Percentiles rank a stretch among this genome's conserved stretches.
Evolutionary conservation across 768 basidiomycete species (phyloP).

Genomic region (Russula vinacea): DNA sequence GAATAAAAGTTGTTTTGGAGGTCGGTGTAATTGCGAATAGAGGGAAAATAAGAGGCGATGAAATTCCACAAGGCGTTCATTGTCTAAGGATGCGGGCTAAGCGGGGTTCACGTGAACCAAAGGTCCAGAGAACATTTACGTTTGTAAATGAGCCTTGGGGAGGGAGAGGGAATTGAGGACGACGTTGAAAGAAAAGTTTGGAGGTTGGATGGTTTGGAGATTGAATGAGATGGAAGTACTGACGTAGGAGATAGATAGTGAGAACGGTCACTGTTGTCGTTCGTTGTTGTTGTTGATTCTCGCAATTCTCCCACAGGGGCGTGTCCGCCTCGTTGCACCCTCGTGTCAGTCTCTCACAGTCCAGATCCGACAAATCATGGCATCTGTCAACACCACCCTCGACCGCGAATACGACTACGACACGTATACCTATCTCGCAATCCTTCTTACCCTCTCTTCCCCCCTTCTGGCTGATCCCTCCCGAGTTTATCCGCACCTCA

Average conservation of each 20-base stretch:
- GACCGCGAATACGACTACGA: conserved; percentile 17
- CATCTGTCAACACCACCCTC: conserved; percentile 3
- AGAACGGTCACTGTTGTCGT: conserved; percentile 6
- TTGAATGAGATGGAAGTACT: conserved; percentile 10
- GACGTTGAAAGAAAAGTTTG: neutral
- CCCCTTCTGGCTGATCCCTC: conserved; percentile 21
- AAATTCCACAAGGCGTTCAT: conserved; percentile 30
- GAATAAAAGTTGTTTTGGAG: conserved; percentile 16
- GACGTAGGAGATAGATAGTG: conserved; percentile 18
- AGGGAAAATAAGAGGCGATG: conserved; percentile 27
- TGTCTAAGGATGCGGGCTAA: conserved; percentile 24
- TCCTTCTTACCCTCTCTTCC: conserved; percentile 19
- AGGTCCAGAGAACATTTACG: conserved; percentile 17
- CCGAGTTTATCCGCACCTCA: conserved; percentile 21
- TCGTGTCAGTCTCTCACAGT: conserved; percentile 7
- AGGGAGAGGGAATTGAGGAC: neutral
- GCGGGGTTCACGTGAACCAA: conserved; percentile 25
- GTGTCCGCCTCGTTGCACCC: conserved; percentile 23
- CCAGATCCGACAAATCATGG: conserved; percentile 6
- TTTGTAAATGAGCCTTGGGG: conserved; percentile 11
- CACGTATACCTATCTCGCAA: conserved; percentile 27
- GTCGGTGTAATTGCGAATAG: conserved; percentile 27
- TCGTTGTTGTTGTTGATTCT: conserved; percentile 10
- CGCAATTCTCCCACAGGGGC: conserved; percentile 1
- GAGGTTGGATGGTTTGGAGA: neutral